Conservation (phyloP, 768 basidiomycete genomes). For the Phaeotremella fagi region DNA sequence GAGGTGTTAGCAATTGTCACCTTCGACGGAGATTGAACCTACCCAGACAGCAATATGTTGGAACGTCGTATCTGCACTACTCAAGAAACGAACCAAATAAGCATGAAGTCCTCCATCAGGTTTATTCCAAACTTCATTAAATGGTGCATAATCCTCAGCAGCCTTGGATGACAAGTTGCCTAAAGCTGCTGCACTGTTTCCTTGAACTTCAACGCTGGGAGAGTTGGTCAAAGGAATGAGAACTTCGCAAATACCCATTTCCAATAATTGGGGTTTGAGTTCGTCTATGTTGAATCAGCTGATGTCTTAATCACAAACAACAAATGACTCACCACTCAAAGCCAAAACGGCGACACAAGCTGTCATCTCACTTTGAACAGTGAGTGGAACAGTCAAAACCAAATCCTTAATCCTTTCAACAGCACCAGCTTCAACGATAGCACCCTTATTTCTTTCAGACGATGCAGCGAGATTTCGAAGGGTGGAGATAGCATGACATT, state of each 20-base stretch:
- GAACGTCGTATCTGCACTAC: conserved; percentile 91
- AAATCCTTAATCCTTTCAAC: conserved; percentile 95
- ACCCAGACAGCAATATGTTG: conserved; percentile 98
- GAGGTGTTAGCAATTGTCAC: background rate
- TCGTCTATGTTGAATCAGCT: conserved; percentile 61
- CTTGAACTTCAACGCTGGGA: conserved; percentile 93
- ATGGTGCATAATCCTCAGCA: conserved; percentile 80
- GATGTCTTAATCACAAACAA: background rate
- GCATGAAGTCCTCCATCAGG: conserved; percentile 95
- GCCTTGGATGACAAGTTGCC: conserved; percentile 93
- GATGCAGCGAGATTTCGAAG: conserved; percentile 93
- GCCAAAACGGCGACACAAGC: conserved; percentile 96
- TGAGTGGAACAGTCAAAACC: conserved; percentile 88
- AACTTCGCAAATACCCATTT: conserved; percentile 98
- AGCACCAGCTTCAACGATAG: conserved; percentile 96
- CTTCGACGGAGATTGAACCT: conserved; percentile 4
- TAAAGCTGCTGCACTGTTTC: conserved; percentile 94
- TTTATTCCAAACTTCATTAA: conserved; percentile 96
- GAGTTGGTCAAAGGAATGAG: conserved; percentile 95
- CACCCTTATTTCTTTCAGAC: conserved; percentile 95
- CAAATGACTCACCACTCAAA: conserved; percentile 67
- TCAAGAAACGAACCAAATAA: conserved; percentile 90
- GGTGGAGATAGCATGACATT: conserved; percentile 98
- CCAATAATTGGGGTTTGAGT: conserved; percentile 88
- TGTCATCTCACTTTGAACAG: conserved; percentile 99